Percentiles rank a stretch among this genome's conserved stretches.
These are phyloP conservation scores for Candida glucosophila DNA, from an alignment of 1,139 yeast species.

Conservation along the genomic window DNA sequence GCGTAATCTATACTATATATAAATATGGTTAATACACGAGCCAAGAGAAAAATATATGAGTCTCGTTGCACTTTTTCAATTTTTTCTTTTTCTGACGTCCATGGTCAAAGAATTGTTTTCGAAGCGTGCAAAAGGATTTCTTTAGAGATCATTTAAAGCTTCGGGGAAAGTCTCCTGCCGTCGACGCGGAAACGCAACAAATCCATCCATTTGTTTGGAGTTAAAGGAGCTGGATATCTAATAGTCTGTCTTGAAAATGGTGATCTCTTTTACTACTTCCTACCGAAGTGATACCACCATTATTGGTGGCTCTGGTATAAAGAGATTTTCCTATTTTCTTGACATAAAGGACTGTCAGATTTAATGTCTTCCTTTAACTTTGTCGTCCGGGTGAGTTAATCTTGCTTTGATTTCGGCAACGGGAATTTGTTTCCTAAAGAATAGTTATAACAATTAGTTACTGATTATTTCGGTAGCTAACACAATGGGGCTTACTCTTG, in stretches of 20 bases:
- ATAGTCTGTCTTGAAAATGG: constrained; percentile 1
- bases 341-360: neutral
- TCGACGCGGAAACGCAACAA: constrained; percentile 54
- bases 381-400: neutral
- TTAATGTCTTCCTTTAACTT: too few species aligned
- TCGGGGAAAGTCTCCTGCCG: constrained; percentile 98
- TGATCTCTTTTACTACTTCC: constrained; percentile 7
- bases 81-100: constrained; percentile 33
- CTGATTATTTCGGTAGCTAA: constrained; percentile 28
- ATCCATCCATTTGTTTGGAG: constrained; percentile 24
- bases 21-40: constrained; percentile 4
- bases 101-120: constrained; percentile 77
- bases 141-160: constrained; percentile 33
- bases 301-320: constrained; percentile 9
- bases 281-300: constrained; percentile 8
- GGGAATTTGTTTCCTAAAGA: constrained; percentile 55
- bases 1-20: constrained; percentile 1
- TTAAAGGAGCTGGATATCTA: constrained; percentile 1
- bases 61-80: constrained; percentile 5
- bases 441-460: constrained; percentile 72
- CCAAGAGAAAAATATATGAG: neutral
- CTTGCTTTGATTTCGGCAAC: constrained; percentile 43
- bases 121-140: constrained; percentile 64
- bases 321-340: constrained; percentile 3
- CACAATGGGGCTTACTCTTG: constrained; percentile 94